Evolutionary conservation across 768 basidiomycete genomes (phyloP).

Genomic region (Nidularia sp.): DNA sequence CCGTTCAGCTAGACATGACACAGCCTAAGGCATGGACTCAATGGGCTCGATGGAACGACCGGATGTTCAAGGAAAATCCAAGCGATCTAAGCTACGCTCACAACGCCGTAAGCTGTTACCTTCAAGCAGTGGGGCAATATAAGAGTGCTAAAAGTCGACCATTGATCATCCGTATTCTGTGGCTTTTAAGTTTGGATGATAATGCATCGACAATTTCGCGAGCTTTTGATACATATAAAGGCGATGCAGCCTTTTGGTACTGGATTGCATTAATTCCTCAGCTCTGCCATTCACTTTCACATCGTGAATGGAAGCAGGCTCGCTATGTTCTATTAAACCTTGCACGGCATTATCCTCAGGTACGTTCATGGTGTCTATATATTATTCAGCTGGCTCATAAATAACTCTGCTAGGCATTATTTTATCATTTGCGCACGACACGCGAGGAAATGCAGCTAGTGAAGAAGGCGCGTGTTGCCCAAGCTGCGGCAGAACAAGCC

Average conservation of each 20-base stretch:
- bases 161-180: conserved; percentile 87
- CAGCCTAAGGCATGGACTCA: conserved; percentile 98
- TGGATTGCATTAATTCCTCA: conserved; percentile 99
- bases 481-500: conserved; percentile 22
- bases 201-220: conserved; percentile 61
- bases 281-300: conserved; percentile 81
- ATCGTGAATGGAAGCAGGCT: conserved; percentile 91
- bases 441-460: conserved; percentile 40
- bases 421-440: conserved; percentile 86
- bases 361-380: conserved; percentile 28
- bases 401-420: conserved; percentile 65
- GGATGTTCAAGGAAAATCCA: conserved; percentile 85
- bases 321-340: conserved; percentile 85
- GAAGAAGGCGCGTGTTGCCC: conserved; percentile 33
- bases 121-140: conserved; percentile 95
- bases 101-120: conserved; percentile 93
- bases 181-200: conserved; percentile 94
- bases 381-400: not conserved
- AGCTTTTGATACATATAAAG: conserved; percentile 92
- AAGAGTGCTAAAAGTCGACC: conserved; percentile 92
- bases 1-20: conserved; percentile 92
- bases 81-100: conserved; percentile 72
- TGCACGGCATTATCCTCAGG: conserved; percentile 92
- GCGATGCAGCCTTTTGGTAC: conserved; percentile 96
- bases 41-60: conserved; percentile 94